Evolutionary conservation across 2,329 filamentous ascomycete species (phyloP), one percentile per base, ranked within the genome.

Genomic region (Drechslerella dactyloides): DNA sequence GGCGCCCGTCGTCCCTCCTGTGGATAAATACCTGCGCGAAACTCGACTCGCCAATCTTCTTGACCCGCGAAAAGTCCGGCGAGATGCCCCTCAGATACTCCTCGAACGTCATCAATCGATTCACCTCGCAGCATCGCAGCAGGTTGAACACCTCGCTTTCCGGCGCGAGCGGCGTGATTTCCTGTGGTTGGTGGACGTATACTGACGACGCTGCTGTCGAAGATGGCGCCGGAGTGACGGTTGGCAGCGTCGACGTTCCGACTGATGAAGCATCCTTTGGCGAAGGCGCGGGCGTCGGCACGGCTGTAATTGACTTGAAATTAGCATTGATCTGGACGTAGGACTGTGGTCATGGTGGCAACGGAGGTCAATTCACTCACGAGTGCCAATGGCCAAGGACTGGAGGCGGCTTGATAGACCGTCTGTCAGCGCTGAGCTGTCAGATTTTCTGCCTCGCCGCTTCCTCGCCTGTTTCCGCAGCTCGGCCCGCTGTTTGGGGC

Each of bases 31-130:
- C 65, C 37, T 69, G 58, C 10, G 65, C 65, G 33, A 63, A 69
- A 56, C 65, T 69, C 2, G 65, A 69, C 21, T 69, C 65, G 19
- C 65, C 65, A 17, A 69, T 69, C 54, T 69, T 69, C 30, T 69
- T 69, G 53, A 69, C 63, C 7, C 53, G 30, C 3, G 65, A 69
- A 35, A 69, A 63, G 23, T 69, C 58, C 23, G 58, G n/a, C 7
- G 65, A 69, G 21, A 69, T 69, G 10, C 52, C 48, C 40, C 40
- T 21, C 6, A 69, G 52, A 35, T 63, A 69, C 23, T 69, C 58
- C 1, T 35, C 54, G 21, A 46, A 69, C 8, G 58, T 48, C 53
- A 69, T 54, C 8, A 69, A 40, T 8, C 48, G 46, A 2, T 48
- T 52, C 5, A 63, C 17, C 6, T 57, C 44, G 21, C 65, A 69